Conservation (phyloP, 2,329 filamentous ascomycete genomes). For the Sordariomycetes sp. region DNA sequence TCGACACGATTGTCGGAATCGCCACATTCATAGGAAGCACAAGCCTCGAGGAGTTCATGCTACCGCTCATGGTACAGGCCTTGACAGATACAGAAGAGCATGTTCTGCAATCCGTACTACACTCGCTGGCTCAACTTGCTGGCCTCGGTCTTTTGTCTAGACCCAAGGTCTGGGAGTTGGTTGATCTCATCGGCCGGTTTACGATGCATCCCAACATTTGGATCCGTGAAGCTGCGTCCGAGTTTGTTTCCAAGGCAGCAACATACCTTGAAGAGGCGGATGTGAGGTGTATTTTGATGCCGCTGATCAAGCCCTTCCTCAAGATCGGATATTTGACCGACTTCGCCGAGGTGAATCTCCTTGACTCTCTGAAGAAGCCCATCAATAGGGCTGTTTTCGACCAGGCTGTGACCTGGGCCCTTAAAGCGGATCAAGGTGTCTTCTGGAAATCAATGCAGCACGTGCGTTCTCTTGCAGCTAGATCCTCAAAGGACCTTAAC, state of each 20-base stretch:
- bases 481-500: constrained; percentile 47
- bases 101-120: constrained; percentile 82
- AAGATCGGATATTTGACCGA: constrained; percentile 59
- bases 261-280: constrained; percentile 72
- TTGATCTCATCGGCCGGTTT: constrained; percentile 75
- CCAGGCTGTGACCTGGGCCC: constrained; percentile 76
- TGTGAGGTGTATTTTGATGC: constrained; percentile 71
- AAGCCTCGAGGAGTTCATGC: constrained; percentile 86
- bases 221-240: constrained; percentile 83
- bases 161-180: constrained; percentile 76
- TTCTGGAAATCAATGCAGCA: constrained; percentile 80
- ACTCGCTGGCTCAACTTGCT: constrained; percentile 82
- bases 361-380: constrained; percentile 78
- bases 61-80: constrained; percentile 92
- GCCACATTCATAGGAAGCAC: constrained; percentile 82
- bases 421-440: constrained; percentile 66
- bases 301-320: constrained; percentile 72
- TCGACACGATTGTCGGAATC: constrained; percentile 89
- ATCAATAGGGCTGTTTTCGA: constrained; percentile 75
- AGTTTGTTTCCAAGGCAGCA: constrained; percentile 72
- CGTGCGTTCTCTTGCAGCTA: constrained; percentile 46
- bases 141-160: constrained; percentile 80
- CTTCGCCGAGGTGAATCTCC: constrained; percentile 62
- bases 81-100: constrained; percentile 89
- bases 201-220: constrained; percentile 91